Base-by-base conservation (phyloP, 2,329 filamentous ascomycete species). In the Simplicillium sp. region DNA sequence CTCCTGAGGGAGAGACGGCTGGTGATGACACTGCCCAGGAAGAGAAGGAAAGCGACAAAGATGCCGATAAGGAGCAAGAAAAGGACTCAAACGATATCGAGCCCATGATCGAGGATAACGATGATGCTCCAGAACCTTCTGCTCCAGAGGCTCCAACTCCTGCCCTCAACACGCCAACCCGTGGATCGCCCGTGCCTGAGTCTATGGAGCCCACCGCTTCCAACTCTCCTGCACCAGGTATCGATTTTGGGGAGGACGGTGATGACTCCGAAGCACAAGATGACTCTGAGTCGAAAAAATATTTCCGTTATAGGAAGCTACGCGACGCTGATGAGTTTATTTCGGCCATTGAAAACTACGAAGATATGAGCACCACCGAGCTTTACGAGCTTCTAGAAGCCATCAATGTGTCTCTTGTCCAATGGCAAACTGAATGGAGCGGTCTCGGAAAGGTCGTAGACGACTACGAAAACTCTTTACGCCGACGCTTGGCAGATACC, bases 341-440 rank as follows among this genome's bases (percentile, higher is more conserved):
- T 29, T 58, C 66, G 2, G 60, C 66, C 2, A 56, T 80, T 20
- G 64, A 75, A 40, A 64, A 75, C 42, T 61, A 63, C 48, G 69
- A 76, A 45, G 60, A 69, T 9, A 65, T 77, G 55, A 53, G 64
- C 2, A 64, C 61, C 1, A 58, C 58, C 4, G 68, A 74, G 13
- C 55, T 78, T 7, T 69, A 64, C 31, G 56, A 61, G 25, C 54
- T 64, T 7, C 49, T 75, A 4, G 62, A 67, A 9, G 62, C 66
- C 20, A 58, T 68, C 39, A 70, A 68, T 43, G 48, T 65, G 17
- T 62, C 65, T 3, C 50, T 80, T 38, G 54, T 61, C n/a, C 59
- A 67, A 15, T 77, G 70, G 64, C 71, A 80, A 48, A 54, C 64
- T 2, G 76, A 80, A 50, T 79, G 66, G 58, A 63, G 61, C n/a